Evolutionary conservation across 75 land plant genomes (phyloP), one percentile per base, ranked within the genome.

Genomic region (Larix kaempferi): DNA sequence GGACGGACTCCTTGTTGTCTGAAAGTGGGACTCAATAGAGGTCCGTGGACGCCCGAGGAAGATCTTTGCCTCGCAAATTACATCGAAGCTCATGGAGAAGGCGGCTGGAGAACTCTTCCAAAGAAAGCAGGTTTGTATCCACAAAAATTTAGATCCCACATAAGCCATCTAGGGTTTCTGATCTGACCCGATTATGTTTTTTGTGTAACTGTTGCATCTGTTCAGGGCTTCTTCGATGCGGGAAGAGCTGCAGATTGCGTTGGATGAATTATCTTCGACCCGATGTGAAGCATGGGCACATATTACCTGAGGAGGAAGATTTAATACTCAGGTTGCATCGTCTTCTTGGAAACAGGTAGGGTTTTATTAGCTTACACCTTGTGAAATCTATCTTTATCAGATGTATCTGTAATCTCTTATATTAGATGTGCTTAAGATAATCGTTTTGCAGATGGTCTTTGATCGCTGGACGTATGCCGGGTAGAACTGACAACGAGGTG

Each of bases 181-280:
- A 49, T 49, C 54, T 49, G 54, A 10, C 2, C 10, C 54, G 12
- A 11, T 49, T 49, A 2, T 49, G 2, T 10, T 49, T 49, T 49
- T 49, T 1, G 54, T 49, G 12, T 10, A 49, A 1, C 10, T 10
- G 10, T 49, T 49, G 12, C 2, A 11, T 49, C 54, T 2, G 54
- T 74, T 80, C 86, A 8, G 91, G 91, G 3, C 79, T 89, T 62
- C 78, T 55, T 11, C 84, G 91, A 60, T 89, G 90, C 60, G 91
- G 91, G 52, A 89, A 89, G 78, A 89, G 91, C 77, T 89, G 91
- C 81, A 81, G 91, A 4, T 84, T 89, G 49, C 86, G 91, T 25
- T 89, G 91, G 91, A 87, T 89, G 8, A 89, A 89, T 62, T 89
- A 89, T 58, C 80, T 89, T 71, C 86, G 88, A 7, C 89, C 89